phyloP scores from a whole-genome alignment of 1,284 basidiomycete species.

The Ganoderma lingzhi region DNA sequence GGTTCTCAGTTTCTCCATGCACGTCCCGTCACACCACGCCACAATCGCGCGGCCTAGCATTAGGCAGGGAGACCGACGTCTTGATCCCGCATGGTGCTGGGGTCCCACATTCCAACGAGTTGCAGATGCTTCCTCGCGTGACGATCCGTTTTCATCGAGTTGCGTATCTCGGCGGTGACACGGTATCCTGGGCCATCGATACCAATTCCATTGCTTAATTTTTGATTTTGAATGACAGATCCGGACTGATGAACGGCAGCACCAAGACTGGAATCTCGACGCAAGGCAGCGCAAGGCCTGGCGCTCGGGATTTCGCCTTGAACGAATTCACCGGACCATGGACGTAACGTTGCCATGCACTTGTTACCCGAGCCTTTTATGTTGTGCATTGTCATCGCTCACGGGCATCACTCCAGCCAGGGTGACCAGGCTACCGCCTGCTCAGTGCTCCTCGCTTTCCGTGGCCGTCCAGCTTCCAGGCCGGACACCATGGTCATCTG shows the following conservation, averaged over 20 bases:
- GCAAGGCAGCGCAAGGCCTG: background rate
- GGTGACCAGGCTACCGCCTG: background rate
- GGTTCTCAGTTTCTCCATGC: background rate
- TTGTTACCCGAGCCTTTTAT: background rate
- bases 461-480: background rate
- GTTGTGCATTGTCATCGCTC: background rate
- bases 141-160: slow-evolving; percentile 4
- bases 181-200: background rate
- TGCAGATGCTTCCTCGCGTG: background rate
- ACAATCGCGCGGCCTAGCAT: background rate
- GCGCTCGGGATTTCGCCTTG: background rate
- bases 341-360: background rate
- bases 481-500: background rate
- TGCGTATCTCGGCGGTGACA: background rate
- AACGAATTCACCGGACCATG: background rate
- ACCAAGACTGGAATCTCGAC: background rate
- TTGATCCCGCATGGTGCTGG: background rate
- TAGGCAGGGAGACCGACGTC: background rate
- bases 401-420: background rate
- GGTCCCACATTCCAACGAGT: background rate
- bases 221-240: slow-evolving; percentile 2
- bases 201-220: background rate
- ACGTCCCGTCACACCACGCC: background rate
- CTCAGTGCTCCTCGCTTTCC: background rate
- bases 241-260: background rate